Base-by-base conservation (phyloP, 106 monocot genomes). In the Alisma plantagoaquatica region DNA sequence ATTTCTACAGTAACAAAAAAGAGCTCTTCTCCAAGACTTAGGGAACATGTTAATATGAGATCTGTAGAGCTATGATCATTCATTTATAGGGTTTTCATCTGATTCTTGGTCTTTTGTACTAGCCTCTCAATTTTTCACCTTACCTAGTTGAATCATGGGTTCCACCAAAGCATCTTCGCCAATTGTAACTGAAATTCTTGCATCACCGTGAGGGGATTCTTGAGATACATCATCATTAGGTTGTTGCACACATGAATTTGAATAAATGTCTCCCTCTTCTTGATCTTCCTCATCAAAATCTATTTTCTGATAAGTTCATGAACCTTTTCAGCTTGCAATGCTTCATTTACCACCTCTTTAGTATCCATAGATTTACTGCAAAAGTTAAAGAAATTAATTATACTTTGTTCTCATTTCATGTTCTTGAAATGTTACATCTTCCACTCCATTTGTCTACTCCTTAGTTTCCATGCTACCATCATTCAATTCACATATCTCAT, bases 231-330 rank as follows among this genome's bases (percentile, higher is more conserved):
- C 47, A 25, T 49, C 67, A 33, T 67, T 59, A 2, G 38, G 14
- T 23, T 48, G 50, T 17, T 47, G 16, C 6, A 49, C 67, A 15
- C 28, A 51, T 18, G 48, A 45, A 51, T 31, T 59, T 29, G 58
- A n/a, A 21, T 3, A 26, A 20, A 67, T 2, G 5, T 59, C 67
- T 14, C 67, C 67, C 27, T 67, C 67, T 30, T 67, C 51, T 21
- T 11, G 23, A 1, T 66, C 66, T 8, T 48, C 66, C 24, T 65
- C 65, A 2, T 17, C 25, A 10, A 49, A 31, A 11, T 3, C 41
- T 23, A 29, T 31, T 16, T 31, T 23, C 12, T 55, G 26, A 21
- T 31, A 24, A 29, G 10, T 0, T 63, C 41, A 27, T 51, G 63
- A 16, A 2, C 38, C 29, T 63, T 52, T 38, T 41, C 60, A 60